phyloP scores from a whole-genome alignment of 2,329 filamentous ascomycete genomes.

The Sporothrix brasiliensis region DNA sequence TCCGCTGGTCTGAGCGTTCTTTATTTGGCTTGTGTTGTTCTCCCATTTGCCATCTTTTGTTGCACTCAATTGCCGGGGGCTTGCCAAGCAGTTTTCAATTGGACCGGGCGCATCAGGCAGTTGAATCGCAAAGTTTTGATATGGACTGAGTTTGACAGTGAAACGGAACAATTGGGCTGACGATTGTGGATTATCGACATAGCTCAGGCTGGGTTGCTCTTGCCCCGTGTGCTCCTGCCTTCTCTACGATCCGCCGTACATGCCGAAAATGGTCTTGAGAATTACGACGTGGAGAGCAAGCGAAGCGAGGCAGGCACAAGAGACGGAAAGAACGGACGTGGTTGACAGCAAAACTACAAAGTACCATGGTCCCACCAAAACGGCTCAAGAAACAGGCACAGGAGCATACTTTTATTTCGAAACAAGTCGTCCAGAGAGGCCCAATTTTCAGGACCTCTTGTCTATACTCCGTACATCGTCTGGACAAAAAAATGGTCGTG shows the following conservation, averaged over 20 bases:
- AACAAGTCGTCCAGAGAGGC: neutral
- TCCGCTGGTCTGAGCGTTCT: slow-evolving; percentile 23
- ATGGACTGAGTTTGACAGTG: neutral
- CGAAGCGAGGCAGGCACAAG: slow-evolving; percentile 17
- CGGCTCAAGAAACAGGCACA: slow-evolving; percentile 19
- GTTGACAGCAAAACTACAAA: neutral
- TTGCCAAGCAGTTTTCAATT: slow-evolving; percentile 13
- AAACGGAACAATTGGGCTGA: neutral
- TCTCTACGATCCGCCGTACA: neutral
- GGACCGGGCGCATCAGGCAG: neutral
- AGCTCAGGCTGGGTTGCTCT: neutral
- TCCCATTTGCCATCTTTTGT: neutral
- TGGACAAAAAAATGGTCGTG: slow-evolving; percentile 10
- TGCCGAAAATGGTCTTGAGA: no score
- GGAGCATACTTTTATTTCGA: slow-evolving; percentile 6
- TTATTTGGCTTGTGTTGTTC: neutral
- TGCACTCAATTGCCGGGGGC: slow-evolving; percentile 18
- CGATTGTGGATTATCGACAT: neutral
- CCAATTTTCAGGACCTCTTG: neutral
- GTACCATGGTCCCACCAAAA: slow-evolving; percentile 11
- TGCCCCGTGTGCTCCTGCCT: neutral
- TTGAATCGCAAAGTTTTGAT: neutral
- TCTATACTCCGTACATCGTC: neutral
- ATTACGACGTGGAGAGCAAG: neutral
- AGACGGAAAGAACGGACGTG: neutral